Conservation (phyloP, 495 filamentous ascomycete species). For the Trichodelitschia bisporula region DNA sequence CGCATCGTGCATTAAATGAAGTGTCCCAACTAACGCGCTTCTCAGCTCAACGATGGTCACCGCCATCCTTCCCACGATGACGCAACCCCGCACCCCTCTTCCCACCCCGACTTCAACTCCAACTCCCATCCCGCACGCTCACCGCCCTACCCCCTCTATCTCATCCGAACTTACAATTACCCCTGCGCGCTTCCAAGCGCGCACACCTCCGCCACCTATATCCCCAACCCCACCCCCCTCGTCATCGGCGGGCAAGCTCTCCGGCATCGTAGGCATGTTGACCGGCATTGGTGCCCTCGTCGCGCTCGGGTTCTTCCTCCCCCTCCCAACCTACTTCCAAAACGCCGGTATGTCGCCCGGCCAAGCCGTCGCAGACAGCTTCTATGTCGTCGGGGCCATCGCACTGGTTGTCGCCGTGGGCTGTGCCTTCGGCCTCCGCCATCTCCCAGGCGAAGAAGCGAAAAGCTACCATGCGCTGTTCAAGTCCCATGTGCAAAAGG, state of each 20-base stretch:
- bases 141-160: slow-evolving; percentile 11
- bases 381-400: slow-evolving; percentile 57
- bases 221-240: slow-evolving; percentile 10
- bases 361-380: slow-evolving; percentile 50
- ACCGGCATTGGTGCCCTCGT: slow-evolving; percentile 81
- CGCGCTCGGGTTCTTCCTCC: slow-evolving; percentile 57
- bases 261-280: slow-evolving; percentile 76
- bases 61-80: slow-evolving; percentile 73
- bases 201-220: too few relatives aligned
- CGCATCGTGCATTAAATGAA: background rate
- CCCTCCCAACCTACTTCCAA: slow-evolving; percentile 57
- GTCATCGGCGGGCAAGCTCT: slow-evolving; percentile 34
- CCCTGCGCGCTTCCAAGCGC: slow-evolving; percentile 15
- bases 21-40: background rate
- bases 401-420: slow-evolving; percentile 44
- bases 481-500: background rate
- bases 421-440: slow-evolving; percentile 59
- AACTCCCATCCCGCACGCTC: slow-evolving; percentile 5
- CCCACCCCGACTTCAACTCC: background rate
- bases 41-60: slow-evolving; percentile 84
- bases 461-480: slow-evolving; percentile 18
- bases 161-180: slow-evolving; percentile 20
- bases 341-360: slow-evolving; percentile 36
- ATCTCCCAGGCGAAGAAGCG: slow-evolving; percentile 49
- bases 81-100: slow-evolving; percentile 8